Evolutionary conservation across 2,329 filamentous ascomycete species (phyloP), one percentile per base, ranked within the genome.

Genomic region (Dactylellina parvicollis): DNA sequence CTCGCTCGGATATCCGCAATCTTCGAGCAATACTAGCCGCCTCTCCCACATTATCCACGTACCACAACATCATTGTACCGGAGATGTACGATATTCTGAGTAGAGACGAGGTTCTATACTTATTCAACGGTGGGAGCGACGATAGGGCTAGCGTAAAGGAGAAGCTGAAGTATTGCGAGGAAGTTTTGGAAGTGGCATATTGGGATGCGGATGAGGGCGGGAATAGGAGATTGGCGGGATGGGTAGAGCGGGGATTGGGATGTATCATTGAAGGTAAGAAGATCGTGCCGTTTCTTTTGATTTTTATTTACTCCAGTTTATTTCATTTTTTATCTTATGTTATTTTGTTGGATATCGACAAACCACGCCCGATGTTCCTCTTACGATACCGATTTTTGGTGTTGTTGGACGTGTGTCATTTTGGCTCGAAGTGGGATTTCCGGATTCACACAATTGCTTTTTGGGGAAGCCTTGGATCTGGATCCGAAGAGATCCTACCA

Each of bases 141-240:
- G 30, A 32, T 7, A 42, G 40, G 30, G 46, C 26, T 18, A 44
- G 60, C 10, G 40, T n/a, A n/a, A n/a, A 28, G 1, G 60, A 73
- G 24, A 9, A 55, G 34, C 46, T 73, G 3, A 52, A 38, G 8
- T 66, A 66, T 22, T 73, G 69, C 30, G 54, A 73, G 20, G 60
- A 60, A 20, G 49, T 73, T n/a, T 40, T 73, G 14, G 69, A 73
- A 9, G 26, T 73, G 3, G 69, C 69, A 2, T 73, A 73, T 44
- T 73, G 69, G 69, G 60, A 73, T 56, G 69, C 47, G 10, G 69
- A 73, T 44, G 44, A 60, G 18, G 69, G 69, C 7, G 67, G 67
- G n/a, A 47, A 65, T 28, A 42, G 36, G 16, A n/a, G 69, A 30
- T 36, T 73, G 3, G 54, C 69, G 16, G 60, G 60, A 28, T 73